A percentile compares a stretch with the other conserved stretches of the same genome.
Conservation (phyloP, 129 eudicot genomes). For the Deinandra increscens region DNA sequence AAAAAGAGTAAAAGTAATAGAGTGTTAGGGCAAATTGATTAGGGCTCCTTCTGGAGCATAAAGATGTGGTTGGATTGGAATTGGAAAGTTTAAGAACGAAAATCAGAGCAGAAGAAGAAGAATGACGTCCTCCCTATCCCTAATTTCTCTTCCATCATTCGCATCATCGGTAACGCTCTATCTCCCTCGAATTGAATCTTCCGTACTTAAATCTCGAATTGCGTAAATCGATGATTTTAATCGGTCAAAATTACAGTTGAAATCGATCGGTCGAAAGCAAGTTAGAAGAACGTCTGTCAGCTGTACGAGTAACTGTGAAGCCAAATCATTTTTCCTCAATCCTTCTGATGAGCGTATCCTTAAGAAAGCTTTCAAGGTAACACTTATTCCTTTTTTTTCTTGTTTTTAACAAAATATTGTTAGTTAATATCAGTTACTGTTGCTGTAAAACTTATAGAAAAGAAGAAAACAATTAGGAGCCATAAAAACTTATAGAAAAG, state of each 20-base stretch:
- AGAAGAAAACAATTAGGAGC: too few relatives aligned
- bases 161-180: slow-evolving; percentile 23
- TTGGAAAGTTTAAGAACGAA: neutral
- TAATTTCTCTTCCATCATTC: slow-evolving; percentile 20
- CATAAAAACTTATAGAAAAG: too few relatives aligned
- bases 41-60: neutral
- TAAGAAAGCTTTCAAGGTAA: slow-evolving; percentile 52
- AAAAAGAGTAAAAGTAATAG: too few relatives aligned
- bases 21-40: too few relatives aligned
- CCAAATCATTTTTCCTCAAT: slow-evolving; percentile 36
- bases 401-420: neutral
- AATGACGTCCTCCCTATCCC: slow-evolving; percentile 10
- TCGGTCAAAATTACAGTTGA: slow-evolving; percentile 15
- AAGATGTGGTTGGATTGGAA: neutral
- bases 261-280: slow-evolving; percentile 21
- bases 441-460: too few relatives aligned
- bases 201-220: neutral
- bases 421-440: neutral
- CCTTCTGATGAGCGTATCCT: slow-evolving; percentile 48
- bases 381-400: too few relatives aligned
- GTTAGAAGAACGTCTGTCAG: neutral
- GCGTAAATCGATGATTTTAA: neutral
- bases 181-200: neutral
- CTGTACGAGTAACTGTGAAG: slow-evolving; percentile 20
- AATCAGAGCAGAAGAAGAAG: neutral